Conservation (phyloP, 805 yeast genomes). For the Yamadazyma tumulicola region DNA sequence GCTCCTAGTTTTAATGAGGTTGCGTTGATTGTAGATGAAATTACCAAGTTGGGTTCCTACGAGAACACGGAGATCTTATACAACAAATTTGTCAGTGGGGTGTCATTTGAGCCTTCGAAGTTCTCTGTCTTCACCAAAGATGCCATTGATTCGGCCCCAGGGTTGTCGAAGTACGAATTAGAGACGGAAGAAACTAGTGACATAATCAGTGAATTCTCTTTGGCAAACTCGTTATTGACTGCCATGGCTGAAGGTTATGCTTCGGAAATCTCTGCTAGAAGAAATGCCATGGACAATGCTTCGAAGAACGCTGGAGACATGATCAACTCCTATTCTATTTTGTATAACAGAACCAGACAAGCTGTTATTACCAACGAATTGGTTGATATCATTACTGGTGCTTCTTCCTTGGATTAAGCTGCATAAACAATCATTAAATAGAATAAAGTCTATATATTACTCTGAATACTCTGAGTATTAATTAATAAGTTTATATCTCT, state of each 20-base stretch:
- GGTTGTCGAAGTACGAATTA: conserved; percentile 76
- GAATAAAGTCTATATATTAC: too few species aligned
- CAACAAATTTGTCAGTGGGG: conserved; percentile 85
- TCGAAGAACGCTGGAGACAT: conserved; percentile 99
- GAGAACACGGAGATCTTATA: conserved; percentile 75
- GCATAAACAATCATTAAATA: too few species aligned
- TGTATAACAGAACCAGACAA: conserved; percentile 99
- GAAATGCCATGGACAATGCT: conserved; percentile 99
- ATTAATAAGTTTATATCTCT: too few species aligned
- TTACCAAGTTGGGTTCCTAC: conserved; percentile 65
- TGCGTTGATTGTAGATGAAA: conserved; percentile 82
- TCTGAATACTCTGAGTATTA: too few species aligned
- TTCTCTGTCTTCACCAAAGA: conserved; percentile 65
- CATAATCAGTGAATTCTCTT: conserved; percentile 77
- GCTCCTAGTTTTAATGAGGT: conserved; percentile 93
- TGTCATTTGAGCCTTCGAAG: conserved; percentile 81
- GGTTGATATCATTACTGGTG: conserved; percentile 99
- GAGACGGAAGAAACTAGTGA: conserved; percentile 65
- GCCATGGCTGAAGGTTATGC: conserved; percentile 99
- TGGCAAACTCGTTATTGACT: conserved; percentile 84
- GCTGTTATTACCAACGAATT: conserved; percentile 98
- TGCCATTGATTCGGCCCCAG: conserved; percentile 80
- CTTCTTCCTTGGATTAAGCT: conserved; percentile 86
- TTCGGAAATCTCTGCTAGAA: conserved; percentile 95
- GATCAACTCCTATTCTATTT: conserved; percentile 93